These are phyloP conservation scores for Leucogyrophana mollusca DNA, from an alignment of 768 basidiomycete genomes.

Conservation along the genomic window DNA sequence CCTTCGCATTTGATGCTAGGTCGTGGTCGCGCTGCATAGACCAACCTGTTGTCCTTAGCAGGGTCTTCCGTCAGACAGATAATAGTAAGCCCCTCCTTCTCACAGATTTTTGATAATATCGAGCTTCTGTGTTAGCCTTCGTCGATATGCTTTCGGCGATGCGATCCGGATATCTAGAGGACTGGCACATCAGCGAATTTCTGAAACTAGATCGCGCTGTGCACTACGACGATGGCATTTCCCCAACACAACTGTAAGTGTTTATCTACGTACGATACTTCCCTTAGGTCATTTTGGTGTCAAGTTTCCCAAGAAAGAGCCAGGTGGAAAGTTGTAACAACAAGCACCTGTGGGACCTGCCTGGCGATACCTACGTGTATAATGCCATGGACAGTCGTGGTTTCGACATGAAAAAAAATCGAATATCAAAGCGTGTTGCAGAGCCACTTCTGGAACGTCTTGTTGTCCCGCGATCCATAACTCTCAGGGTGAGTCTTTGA, in stretches of 20 bases:
- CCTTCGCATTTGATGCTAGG: slow-evolving; percentile 65
- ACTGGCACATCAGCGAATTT: slow-evolving; percentile 68
- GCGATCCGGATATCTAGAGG: slow-evolving; percentile 79
- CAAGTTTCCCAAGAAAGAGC: slow-evolving; percentile 26
- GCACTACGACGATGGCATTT: slow-evolving; percentile 75
- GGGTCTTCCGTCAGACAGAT: slow-evolving; percentile 76
- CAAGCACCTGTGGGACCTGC: slow-evolving; percentile 14
- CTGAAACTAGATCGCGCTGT: slow-evolving; percentile 61
- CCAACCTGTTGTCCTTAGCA: slow-evolving; percentile 44
- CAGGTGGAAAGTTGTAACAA: slow-evolving; percentile 24
- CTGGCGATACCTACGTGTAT: slow-evolving; percentile 33
- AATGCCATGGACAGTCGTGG: slow-evolving; percentile 45
- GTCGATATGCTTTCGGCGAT: slow-evolving; percentile 97
- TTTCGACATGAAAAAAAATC: slow-evolving; percentile 33
- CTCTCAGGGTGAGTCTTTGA: slow-evolving; percentile 42
- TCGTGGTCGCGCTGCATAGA: slow-evolving; percentile 58
- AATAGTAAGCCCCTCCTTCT: slow-evolving; percentile 30
- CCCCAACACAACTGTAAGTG: slow-evolving; percentile 84
- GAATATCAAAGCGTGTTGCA: slow-evolving; percentile 29
- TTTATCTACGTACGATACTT: neutral
- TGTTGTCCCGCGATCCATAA: slow-evolving; percentile 46
- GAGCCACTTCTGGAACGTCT: slow-evolving; percentile 42
- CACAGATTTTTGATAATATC: neutral
- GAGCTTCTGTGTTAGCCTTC: slow-evolving; percentile 53
- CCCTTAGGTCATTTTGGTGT: neutral